Evolutionary conservation across 2,329 filamentous ascomycete genomes (phyloP).

Genomic region (Penicillium sp.): DNA sequence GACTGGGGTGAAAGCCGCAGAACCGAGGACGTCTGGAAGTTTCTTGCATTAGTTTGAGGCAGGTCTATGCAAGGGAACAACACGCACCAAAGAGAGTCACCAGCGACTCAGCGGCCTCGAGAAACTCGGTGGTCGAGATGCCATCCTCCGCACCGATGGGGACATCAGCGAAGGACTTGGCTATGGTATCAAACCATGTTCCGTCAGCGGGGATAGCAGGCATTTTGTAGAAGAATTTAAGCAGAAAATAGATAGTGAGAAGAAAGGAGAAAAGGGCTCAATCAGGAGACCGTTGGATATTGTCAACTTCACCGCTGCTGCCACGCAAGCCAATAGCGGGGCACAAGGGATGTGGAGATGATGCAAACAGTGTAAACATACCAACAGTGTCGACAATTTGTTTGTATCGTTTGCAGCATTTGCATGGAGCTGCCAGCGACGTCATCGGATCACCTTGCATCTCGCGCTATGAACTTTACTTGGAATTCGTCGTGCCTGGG

Average conservation of each 20-base stretch:
- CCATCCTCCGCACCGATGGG: constrained; percentile 67
- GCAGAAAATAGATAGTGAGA: constrained; percentile 5
- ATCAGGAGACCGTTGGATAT: constrained; percentile 4
- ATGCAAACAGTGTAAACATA: constrained; percentile 24
- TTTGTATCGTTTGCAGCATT: constrained; percentile 11
- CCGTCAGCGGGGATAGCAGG: constrained; percentile 52
- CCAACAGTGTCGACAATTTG: constrained; percentile 14
- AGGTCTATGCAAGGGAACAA: neutral
- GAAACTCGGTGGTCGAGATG: constrained; percentile 75
- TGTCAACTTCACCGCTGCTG: constrained; percentile 24
- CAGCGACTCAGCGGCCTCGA: constrained; percentile 80
- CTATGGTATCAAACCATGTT: constrained; percentile 79
- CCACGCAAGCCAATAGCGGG: constrained; percentile 25
- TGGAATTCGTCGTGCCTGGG: constrained; percentile 7
- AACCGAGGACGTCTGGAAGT: constrained; percentile 49
- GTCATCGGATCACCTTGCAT: constrained; percentile 25
- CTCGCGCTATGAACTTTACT: constrained; percentile 9
- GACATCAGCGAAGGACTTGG: constrained; percentile 75
- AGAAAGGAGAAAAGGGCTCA: constrained; percentile 7
- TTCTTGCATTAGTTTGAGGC: constrained; percentile 8
- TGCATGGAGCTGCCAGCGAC: constrained; percentile 13
- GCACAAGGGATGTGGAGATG: constrained; percentile 4
- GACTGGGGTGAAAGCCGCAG: constrained; percentile 74
- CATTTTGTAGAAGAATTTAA: constrained; percentile 18
- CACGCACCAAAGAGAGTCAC: constrained; percentile 71